Base-by-base conservation (phyloP, 2,329 filamentous ascomycete species). In the Waltergamsia citrina region DNA sequence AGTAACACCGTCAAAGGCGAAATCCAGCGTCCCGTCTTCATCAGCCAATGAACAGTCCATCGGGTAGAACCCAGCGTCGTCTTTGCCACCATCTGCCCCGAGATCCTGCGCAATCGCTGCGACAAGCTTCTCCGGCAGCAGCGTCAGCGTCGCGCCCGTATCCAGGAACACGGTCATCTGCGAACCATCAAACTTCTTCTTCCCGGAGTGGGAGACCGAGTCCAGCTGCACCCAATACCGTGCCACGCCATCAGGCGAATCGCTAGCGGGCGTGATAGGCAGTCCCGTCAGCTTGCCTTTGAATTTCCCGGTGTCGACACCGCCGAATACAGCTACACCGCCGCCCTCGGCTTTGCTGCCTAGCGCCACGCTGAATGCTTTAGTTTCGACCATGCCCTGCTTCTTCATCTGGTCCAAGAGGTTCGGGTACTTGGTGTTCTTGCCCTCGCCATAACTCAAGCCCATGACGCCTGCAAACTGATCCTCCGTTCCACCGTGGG, bases 291-390 rank as follows among this genome's bases (percentile, higher is more conserved):
- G 67, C 1, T 52, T 48, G 21, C 81, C 81, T 0, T 62, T 53
- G 46, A 74, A 84, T 51, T 82, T 83, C 37, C 61, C 66, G 1
- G 66, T 74, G 49, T 84, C 76, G 42, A 83, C 62, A 18, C 79
- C 79, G 25, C 79, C 79, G 43, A 84, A 83, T 20, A 82, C 63
- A 35, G 83, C 69, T 9, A 71, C 69, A n/a, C 79, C 79, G 9
- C 71, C 67, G 37, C 63, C 65, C 34, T 74, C 64, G 36, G 69
- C 60, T 52, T 71, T 70, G 51, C 74, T 71, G 37, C 81, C 78
- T 14, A 83, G 62, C 40, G 74, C 80, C 15, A 85, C 55, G 41
- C 73, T 78, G 49, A 80, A 83, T 3, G 77, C 74, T 43, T 72
- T 74, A 10, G 71, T 73, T 14, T 62, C 57, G 21, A 77, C 82